These are phyloP conservation scores for Aureobasidium sp. DNA, from an alignment of 2,329 filamentous ascomycete species.

Conservation along the genomic window DNA sequence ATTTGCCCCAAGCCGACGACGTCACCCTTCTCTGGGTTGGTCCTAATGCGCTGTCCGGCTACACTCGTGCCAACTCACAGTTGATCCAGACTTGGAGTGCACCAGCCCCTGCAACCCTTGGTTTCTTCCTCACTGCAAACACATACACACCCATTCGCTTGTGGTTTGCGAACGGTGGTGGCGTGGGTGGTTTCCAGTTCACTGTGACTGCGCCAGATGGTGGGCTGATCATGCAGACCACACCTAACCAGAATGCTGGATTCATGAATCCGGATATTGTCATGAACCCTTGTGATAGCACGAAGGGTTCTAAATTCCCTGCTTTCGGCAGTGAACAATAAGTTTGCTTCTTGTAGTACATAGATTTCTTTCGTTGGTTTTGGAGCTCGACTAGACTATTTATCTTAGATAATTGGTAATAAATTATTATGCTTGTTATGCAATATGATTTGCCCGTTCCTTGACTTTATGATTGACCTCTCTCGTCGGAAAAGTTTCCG, in stretches of 20 bases:
- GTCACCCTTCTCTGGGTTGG: constrained; percentile 21
- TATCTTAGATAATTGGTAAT: too few species aligned
- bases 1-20: constrained; percentile 18
- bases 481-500: too few species aligned
- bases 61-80: constrained; percentile 17
- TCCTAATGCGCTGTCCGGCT: constrained; percentile 17
- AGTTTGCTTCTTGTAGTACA: not conserved
- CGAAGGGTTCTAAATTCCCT: constrained; percentile 1
- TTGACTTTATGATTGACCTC: too few species aligned
- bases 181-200: not conserved
- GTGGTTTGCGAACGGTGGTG: constrained; percentile 7
- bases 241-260: not conserved
- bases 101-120: not conserved
- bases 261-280: constrained; percentile 4
- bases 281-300: constrained; percentile 4
- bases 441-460: too few species aligned
- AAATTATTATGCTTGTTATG: too few species aligned
- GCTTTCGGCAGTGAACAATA: constrained; percentile 10
- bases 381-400: too few species aligned
- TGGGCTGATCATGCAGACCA: not conserved
- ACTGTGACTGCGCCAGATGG: constrained; percentile 10
- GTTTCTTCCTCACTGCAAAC: constrained; percentile 9
- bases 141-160: constrained; percentile 9
- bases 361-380: too few species aligned
- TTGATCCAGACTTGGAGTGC: not conserved